Evolutionary conservation across 352 stramenopile genomes (phyloP).

Genomic region (Pythium aristosporum): DNA sequence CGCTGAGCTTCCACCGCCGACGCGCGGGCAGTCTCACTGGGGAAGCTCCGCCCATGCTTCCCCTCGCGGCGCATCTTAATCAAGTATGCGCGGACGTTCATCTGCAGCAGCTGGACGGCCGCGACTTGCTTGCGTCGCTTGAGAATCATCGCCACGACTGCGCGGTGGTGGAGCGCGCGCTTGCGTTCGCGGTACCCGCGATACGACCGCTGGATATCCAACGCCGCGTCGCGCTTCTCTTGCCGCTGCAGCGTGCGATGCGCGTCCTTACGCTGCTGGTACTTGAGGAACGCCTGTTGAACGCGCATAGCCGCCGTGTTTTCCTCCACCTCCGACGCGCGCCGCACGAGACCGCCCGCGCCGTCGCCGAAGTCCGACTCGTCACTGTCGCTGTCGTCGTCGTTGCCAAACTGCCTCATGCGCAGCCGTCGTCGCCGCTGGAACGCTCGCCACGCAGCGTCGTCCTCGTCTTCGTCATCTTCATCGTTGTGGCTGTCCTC

Average conservation of each 20-base stretch:
- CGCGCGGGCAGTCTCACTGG: not conserved
- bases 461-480: slow-evolving; percentile 22
- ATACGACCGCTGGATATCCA: slow-evolving; percentile 69
- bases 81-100: slow-evolving; percentile 62
- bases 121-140: slow-evolving; percentile 46
- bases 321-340: slow-evolving; percentile 44
- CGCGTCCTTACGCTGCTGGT: slow-evolving; percentile 53
- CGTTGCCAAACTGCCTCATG: not conserved
- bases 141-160: slow-evolving; percentile 50
- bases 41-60: not conserved
- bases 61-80: slow-evolving; percentile 34
- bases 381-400: slow-evolving; percentile 5
- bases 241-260: slow-evolving; percentile 38
- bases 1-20: slow-evolving; percentile 19
- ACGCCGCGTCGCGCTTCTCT: slow-evolving; percentile 51
- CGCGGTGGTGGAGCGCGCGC: slow-evolving; percentile 48
- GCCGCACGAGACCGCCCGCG: slow-evolving; percentile 4
- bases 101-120: slow-evolving; percentile 59
- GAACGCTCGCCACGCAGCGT: slow-evolving; percentile 30
- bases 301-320: slow-evolving; percentile 48
- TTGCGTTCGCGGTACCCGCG: slow-evolving; percentile 55
- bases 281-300: slow-evolving; percentile 62
- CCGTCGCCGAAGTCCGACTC: not conserved
- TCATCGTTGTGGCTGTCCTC: slow-evolving; percentile 28
- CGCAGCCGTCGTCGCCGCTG: not conserved